phyloP scores from a whole-genome alignment of 345 rosid genomes.

The Geranium brycei region DNA sequence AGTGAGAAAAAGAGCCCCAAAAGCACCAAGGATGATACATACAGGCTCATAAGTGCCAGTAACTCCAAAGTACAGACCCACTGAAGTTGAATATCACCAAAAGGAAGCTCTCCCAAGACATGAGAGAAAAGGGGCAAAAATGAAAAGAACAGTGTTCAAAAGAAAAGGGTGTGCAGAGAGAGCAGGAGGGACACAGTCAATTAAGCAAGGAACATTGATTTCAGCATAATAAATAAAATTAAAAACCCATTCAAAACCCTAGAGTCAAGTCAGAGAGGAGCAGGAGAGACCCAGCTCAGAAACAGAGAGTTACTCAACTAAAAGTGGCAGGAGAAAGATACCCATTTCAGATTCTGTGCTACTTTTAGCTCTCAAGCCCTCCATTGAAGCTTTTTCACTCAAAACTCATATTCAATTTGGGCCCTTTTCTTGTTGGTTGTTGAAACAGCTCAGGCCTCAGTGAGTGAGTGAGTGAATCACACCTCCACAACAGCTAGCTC shows the following conservation, averaged over 20 bases:
- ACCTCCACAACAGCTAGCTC: too few species aligned
- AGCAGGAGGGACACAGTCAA: constrained; percentile 34
- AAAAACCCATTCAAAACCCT: constrained; percentile 38
- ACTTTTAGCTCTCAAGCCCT: background rate
- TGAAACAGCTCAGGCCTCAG: background rate
- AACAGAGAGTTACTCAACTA: constrained; percentile 2
- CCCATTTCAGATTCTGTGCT: constrained; percentile 52
- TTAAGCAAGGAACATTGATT: constrained; percentile 37
- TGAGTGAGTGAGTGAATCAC: background rate
- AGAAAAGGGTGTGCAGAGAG: constrained; percentile 11
- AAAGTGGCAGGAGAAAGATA: constrained; percentile 28
- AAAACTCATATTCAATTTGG: background rate
- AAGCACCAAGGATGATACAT: constrained; percentile 9
- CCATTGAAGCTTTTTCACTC: background rate
- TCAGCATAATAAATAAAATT: constrained; percentile 41
- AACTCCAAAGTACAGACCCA: constrained; percentile 22
- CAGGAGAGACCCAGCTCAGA: constrained; percentile 16
- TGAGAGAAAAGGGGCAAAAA: constrained; percentile 5
- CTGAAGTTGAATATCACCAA: constrained; percentile 15
- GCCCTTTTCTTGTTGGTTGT: constrained; percentile 2
- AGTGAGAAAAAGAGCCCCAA: constrained; percentile 13
- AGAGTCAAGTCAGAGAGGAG: constrained; percentile 30
- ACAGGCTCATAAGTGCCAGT: background rate
- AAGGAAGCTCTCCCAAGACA: constrained; percentile 15
- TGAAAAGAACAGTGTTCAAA: constrained; percentile 13